Evolutionary conservation across 2,329 filamentous ascomycete genomes (phyloP), one percentile per base, ranked within the genome.

Genomic region (Byssochlamys sp.): DNA sequence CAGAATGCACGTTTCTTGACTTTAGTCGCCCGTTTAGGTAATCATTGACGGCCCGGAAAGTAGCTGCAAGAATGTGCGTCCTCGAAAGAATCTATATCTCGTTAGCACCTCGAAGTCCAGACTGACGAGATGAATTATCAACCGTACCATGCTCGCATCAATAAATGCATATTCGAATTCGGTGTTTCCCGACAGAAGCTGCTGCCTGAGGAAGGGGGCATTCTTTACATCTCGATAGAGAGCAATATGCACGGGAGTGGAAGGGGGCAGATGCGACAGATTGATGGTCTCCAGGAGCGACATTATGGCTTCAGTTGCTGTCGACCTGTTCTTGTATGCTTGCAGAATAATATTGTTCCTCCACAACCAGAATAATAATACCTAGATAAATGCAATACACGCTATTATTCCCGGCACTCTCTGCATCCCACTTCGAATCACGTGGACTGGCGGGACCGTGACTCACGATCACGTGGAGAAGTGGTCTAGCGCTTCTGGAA

Each of bases 121-220:
- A 51, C 11, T n/a, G 9, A 26, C 4, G 49, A 24, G 25, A 27
- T 14, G 14, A 6, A 39, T 12, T 27, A 33, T 49, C 2, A 27
- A 61, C 74, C 80, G 60, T 79, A 91, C 87, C 71, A 89, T 83
- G 52, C 83, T 84, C 24, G 91, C 91, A 75, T 99, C 92, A 52
- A 99, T 82, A 63, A 99, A 88, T 33, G 91, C 91, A 78, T 97
- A 97, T 73, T 97, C 91, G 66, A 91, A 97, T 7, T 87, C 86
- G 10, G 83, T 69, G 69, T 97, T 96, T 55, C 89, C 88, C 4
- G 84, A 81, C n/a, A 97, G 79, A 4, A 99, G 83, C 75, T 96
- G 91, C 64, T 86, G 80, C 55, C 91, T 87, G 50, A 99, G 79
- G 67, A 87, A 91, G 0, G 82, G 74, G 10, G 90, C 82, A 71